Conservation (phyloP, 768 basidiomycete genomes). For the Glaciozyma antarctica region DNA sequence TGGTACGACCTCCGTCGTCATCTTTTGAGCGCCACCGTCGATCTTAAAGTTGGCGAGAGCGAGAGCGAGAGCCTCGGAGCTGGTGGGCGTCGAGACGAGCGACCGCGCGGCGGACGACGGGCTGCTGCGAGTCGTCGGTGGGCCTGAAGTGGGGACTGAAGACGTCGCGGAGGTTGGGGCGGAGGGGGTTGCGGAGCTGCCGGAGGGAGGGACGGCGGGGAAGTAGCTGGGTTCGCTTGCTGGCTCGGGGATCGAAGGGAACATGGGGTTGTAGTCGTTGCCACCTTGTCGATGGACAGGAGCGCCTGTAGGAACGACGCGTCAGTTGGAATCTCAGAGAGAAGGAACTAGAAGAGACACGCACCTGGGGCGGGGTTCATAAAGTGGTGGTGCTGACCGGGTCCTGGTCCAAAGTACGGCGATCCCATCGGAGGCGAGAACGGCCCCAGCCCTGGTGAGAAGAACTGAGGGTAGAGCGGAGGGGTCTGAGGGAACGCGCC, state of each 20-base stretch:
- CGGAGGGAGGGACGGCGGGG: constrained; percentile 7
- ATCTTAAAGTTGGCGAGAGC: background rate
- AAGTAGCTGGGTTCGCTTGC: constrained; percentile 20
- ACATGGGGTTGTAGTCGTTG: background rate
- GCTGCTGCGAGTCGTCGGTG: background rate
- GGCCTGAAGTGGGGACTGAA: background rate
- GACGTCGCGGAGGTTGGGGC: background rate
- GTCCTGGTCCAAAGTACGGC: constrained; percentile 4
- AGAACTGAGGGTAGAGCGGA: constrained; percentile 44
- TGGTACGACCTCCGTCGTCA: background rate
- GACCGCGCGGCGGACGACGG: background rate
- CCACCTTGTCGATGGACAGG: constrained; percentile 1
- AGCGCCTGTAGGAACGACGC: background rate
- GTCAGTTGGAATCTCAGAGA: background rate
- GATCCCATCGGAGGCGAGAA: constrained; percentile 26
- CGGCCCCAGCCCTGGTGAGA: constrained; percentile 49
- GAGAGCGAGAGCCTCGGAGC: background rate
- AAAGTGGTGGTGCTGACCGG: background rate
- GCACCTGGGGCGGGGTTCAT: background rate
- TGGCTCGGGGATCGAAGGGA: background rate
- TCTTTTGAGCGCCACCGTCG: background rate
- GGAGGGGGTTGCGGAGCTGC: background rate
- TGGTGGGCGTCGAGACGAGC: background rate
- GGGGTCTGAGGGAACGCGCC: constrained; percentile 47
- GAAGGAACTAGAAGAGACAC: background rate